Conservation (phyloP, 1,139 yeast genomes). For the Lodderomyces beijingensis region DNA sequence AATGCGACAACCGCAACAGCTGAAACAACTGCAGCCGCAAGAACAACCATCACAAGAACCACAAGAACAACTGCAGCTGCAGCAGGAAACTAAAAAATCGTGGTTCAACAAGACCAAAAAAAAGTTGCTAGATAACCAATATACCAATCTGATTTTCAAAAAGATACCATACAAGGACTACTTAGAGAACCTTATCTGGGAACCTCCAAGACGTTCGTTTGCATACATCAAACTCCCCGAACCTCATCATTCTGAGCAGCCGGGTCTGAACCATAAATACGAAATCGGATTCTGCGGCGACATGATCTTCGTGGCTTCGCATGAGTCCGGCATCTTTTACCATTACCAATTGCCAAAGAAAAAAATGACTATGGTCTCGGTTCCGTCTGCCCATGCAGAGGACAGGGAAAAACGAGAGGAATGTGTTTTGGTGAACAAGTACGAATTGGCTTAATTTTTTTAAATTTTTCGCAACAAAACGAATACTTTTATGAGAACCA, state of each 20-base stretch:
- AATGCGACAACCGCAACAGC: too few relatives aligned
- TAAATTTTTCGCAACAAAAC: too few relatives aligned
- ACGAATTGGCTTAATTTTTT: too few relatives aligned
- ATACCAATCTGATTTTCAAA: constrained; percentile 36
- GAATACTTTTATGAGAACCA: too few relatives aligned
- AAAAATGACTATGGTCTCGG: constrained; percentile 5
- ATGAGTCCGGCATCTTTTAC: constrained; percentile 36
- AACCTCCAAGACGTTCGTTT: constrained; percentile 43
- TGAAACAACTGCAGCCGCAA: too few relatives aligned
- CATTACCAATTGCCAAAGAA: constrained; percentile 33
- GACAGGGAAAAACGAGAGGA: constrained; percentile 26
- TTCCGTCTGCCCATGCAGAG: too few relatives aligned
- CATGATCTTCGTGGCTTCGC: constrained; percentile 36
- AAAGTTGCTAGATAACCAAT: constrained; percentile 29
- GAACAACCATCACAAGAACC: constrained; percentile 6
- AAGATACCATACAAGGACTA: constrained; percentile 42
- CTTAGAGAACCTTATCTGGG: constrained; percentile 41
- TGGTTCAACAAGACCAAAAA: constrained; percentile 17
- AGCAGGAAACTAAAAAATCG: constrained; percentile 10
- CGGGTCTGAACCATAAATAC: constrained; percentile 16
- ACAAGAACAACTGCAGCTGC: constrained; percentile 2
- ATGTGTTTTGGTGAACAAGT: constrained; percentile 16
- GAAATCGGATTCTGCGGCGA: constrained; percentile 38
- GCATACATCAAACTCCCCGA: constrained; percentile 40
- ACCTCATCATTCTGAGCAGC: constrained; percentile 8